Conservation (phyloP, 108 stramenopile species). For the Cyclotella choctawhatcheeana region DNA sequence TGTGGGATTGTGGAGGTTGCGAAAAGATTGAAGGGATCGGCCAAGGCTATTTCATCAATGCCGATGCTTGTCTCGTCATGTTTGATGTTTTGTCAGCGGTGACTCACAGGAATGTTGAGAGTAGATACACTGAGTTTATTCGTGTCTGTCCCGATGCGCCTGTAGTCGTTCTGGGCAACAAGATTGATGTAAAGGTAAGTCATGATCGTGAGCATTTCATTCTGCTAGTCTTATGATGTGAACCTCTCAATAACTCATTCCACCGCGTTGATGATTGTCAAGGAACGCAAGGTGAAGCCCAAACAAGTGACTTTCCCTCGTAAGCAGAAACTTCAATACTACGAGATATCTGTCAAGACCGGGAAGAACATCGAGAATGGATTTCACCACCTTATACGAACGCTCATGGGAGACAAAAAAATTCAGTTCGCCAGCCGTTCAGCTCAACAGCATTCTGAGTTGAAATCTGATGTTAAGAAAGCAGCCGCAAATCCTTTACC, state of each 20-base stretch:
- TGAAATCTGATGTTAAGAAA: too few relatives aligned
- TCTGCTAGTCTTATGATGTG: too few relatives aligned
- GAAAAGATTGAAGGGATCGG: neutral
- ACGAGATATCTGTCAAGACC: neutral
- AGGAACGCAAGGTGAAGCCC: neutral
- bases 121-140: neutral
- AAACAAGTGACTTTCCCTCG: neutral
- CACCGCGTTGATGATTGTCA: too few relatives aligned
- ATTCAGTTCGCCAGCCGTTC: conserved; percentile 1
- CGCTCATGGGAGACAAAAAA: neutral
- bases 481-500: too few relatives aligned
- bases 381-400: neutral
- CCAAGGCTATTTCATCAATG: neutral
- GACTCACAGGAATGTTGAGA: neutral
- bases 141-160: conserved; percentile 2
- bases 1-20: neutral
- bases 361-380: neutral
- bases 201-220: too few relatives aligned
- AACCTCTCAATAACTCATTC: too few relatives aligned
- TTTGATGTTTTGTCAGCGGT: neutral
- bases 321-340: neutral
- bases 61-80: neutral
- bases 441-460: neutral
- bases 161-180: conserved; percentile 7
- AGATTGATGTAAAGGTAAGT: conserved; percentile 2